These are phyloP conservation scores for Aspergillus aculeatinus DNA, from an alignment of 2,329 filamentous ascomycete genomes.

Conservation along the genomic window DNA sequence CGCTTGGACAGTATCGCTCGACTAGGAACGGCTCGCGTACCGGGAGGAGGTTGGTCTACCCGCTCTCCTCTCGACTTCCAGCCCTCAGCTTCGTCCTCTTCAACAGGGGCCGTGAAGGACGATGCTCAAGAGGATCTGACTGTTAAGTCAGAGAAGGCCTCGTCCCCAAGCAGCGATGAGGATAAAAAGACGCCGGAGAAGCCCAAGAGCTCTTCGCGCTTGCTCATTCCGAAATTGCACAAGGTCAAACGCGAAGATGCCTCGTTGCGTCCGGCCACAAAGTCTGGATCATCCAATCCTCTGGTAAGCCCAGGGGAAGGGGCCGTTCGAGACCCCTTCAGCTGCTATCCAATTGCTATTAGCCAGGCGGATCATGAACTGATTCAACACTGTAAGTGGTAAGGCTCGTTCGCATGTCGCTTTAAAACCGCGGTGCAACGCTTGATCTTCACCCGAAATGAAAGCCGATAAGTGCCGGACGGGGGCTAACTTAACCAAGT, in stretches of 20 bases:
- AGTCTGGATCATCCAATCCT: constrained; percentile 14
- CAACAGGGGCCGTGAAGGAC: constrained; percentile 5
- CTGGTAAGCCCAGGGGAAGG: constrained; percentile 18
- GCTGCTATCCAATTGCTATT: constrained; percentile 28
- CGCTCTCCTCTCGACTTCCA: constrained; percentile 12
- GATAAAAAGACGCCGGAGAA: constrained; percentile 6
- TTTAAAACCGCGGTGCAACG: not conserved
- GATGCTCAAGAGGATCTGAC: constrained; percentile 10
- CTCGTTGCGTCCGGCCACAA: constrained; percentile 4
- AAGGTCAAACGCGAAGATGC: constrained; percentile 17
- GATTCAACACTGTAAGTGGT: constrained; percentile 34
- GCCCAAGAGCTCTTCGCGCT: constrained; percentile 6
- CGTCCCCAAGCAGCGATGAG: constrained; percentile 12
- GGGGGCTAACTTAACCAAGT: constrained; percentile 26
- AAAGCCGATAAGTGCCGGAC: not conserved
- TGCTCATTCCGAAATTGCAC: constrained; percentile 12
- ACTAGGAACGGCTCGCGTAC: constrained; percentile 29
- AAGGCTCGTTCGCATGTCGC: not conserved
- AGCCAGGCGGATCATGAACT: constrained; percentile 28
- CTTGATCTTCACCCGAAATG: not conserved
- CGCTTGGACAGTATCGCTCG: constrained; percentile 34
- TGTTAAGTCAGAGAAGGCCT: constrained; percentile 6
- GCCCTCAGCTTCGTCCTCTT: constrained; percentile 11
- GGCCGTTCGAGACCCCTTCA: constrained; percentile 27
- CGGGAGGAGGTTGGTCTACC: constrained; percentile 26